Base-by-base conservation (phyloP, 2,329 filamentous ascomycete species). In the Monosporascus sp. region DNA sequence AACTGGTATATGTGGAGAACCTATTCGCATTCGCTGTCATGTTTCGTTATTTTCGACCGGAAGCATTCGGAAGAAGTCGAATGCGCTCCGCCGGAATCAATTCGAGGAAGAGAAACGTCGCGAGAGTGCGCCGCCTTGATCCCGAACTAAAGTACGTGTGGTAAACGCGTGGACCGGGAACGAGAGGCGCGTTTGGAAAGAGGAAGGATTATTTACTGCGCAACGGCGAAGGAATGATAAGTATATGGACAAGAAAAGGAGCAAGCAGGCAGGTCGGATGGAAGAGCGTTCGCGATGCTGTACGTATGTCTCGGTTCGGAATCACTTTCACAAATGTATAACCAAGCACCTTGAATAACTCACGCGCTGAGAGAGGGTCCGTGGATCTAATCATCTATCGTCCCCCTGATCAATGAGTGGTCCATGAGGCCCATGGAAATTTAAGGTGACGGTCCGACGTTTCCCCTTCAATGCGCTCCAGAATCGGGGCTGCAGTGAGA, bases 1-100 rank as follows among this genome's bases (percentile, higher is more conserved):
- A 79, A 62, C 73, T 74, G 57, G 80, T 85, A 73, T 80, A 82
- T 65, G 75, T 83, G 55, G 81, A 84, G 67, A 77, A 74, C 62
- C 81, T 76, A 66, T 83, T 82, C 57, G 74, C 70, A 66, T 75
- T 79, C 62, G 72, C 69, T 63, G 77, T 74, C 77, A 81, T 82
- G 67, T 57, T 66, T 57, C 60, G 54, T 58, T 51, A 31, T 48
- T 49, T 53, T 53, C 45, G 53, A 52, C 53, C 45, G 56, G 54
- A 55, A 58, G 60, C 63, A 65, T 66, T 59, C 57, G 60, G 49
- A 25, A 50, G 48, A 50, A 35, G 17, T 20, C 22, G 46, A 50
- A 49, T 55, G 52, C 54, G 58, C 52, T 50, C 43, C 17, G 22
- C 22, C 22, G 22, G 20, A 22, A 25, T 24, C 2, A 6, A n/a